Evolutionary conservation across 768 basidiomycete species (phyloP), one percentile per base, ranked within the genome.

Genomic region (Polyporus arcularius): DNA sequence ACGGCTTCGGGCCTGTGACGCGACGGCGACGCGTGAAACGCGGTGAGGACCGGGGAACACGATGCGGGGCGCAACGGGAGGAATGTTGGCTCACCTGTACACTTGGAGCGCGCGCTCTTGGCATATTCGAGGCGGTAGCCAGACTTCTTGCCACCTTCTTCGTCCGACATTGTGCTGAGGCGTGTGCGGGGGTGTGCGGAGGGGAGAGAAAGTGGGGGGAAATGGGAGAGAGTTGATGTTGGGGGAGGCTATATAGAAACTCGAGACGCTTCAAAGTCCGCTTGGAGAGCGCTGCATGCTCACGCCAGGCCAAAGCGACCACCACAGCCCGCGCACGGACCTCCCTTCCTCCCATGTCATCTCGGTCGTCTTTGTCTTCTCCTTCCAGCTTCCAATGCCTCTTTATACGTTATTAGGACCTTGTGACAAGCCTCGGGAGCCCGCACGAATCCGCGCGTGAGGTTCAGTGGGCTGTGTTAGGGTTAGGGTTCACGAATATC

Each of bases 91-190:
- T 53, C 61, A 88, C 90, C 91, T 79, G 90, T 92, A 77, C 90
- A 93, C 76, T 89, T 89, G 39, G 90, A 79, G 60, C 90, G 81
- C 60, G 75, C 79, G 58, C 84, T 86, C 47, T 75, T 61, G 53
- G 91, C 85, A 74, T 92, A 92, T 74, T 93, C 91, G 43, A 93
- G 77, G 66, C 91, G 85, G 76, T 93, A 93, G 62, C 87, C 87
- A 47, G 79, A 74, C 57, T 82, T 80, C 74, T 81, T 86, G 56
- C 55, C 59, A 16, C 63, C 67, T 63, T 76, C 77, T 38, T 61
- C 64, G 63, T 77, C 77, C 47, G 76, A 78, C 77, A 78, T 78
- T 47, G 58, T 65, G 43, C 39, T 42, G 14, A n/a, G 5, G 35
- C 43, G 42, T 7, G 47, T 43, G 56, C 57, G 39, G 49, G 14